phyloP scores from a whole-genome alignment of 2,329 filamentous ascomycete genomes.

The Colletotrichum sp. region DNA sequence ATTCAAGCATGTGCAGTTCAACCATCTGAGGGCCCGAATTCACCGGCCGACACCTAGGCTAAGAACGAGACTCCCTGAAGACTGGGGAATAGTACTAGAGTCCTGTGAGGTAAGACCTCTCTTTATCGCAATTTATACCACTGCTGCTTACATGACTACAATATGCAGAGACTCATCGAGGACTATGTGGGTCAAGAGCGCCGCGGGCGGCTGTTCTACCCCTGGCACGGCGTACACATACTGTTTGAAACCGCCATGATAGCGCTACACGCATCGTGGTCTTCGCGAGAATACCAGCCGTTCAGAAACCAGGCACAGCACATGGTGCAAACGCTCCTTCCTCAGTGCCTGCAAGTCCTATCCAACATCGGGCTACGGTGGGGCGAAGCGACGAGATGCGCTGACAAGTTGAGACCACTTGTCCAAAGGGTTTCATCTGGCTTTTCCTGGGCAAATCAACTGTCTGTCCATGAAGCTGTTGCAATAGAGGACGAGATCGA shows the following conservation, averaged over 20 bases:
- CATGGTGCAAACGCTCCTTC: neutral
- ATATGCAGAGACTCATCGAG: neutral
- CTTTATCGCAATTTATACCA: too few relatives aligned
- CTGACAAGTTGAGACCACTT: neutral
- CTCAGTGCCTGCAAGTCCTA: neutral
- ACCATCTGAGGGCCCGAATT: neutral
- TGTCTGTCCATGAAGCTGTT: neutral
- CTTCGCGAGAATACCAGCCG: neutral
- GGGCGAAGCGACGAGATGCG: neutral
- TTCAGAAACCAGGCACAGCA: rapidly evolving
- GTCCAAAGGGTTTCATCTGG: neutral
- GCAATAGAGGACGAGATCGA: neutral
- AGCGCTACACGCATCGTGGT: neutral
- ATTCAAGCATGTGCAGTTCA: neutral
- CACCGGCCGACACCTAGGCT: neutral
- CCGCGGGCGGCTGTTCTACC: neutral
- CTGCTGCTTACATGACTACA: too few relatives aligned
- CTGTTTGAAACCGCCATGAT: neutral
- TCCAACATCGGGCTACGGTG: neutral
- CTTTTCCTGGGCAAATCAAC: neutral
- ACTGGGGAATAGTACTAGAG: neutral
- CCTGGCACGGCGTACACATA: neutral
- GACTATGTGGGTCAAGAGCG: neutral
- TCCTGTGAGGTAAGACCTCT: neutral
- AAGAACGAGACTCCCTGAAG: neutral